Evolutionary conservation across 805 yeast genomes (phyloP).

Genomic region (Gaillardinia entomophila): DNA sequence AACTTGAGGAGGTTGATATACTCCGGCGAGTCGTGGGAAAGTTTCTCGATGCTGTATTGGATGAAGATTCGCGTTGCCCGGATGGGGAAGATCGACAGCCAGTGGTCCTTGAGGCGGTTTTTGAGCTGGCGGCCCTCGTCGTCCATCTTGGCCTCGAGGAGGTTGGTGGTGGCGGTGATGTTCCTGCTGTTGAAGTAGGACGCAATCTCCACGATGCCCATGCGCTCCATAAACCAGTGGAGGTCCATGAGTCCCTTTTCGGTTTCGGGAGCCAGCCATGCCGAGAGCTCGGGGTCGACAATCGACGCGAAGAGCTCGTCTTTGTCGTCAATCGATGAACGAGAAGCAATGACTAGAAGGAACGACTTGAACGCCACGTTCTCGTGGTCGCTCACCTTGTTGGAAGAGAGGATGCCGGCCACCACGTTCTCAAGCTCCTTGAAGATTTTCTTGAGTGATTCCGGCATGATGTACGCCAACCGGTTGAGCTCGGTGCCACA

Average conservation of each 20-base stretch:
- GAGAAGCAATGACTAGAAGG: slow-evolving; percentile 81
- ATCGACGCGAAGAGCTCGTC: slow-evolving; percentile 75
- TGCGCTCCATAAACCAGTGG: slow-evolving; percentile 97
- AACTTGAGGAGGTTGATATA: slow-evolving; percentile 62
- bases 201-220: slow-evolving; percentile 92
- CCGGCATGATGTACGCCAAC: slow-evolving; percentile 93
- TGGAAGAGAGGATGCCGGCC: slow-evolving; percentile 57
- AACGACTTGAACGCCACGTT: slow-evolving; percentile 92
- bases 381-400: slow-evolving; percentile 82
- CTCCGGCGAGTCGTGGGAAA: slow-evolving; percentile 73
- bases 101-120: slow-evolving; percentile 74
- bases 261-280: slow-evolving; percentile 91
- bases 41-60: slow-evolving; percentile 90
- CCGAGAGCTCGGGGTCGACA: slow-evolving; percentile 87
- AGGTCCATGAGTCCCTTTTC: slow-evolving; percentile 84
- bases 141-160: slow-evolving; percentile 80
- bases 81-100: slow-evolving; percentile 93
- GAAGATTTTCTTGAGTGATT: slow-evolving; percentile 72
- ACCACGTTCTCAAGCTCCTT: slow-evolving; percentile 80
- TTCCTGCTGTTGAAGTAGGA: slow-evolving; percentile 81
- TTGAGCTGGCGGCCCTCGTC: slow-evolving; percentile 77
- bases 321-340: slow-evolving; percentile 70
- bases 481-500: slow-evolving; percentile 94
- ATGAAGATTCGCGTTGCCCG: slow-evolving; percentile 92
- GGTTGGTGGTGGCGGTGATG: slow-evolving; percentile 69